These are phyloP conservation scores for Xylaria polymorpha DNA, from an alignment of 2,329 filamentous ascomycete species.

Conservation along the genomic window DNA sequence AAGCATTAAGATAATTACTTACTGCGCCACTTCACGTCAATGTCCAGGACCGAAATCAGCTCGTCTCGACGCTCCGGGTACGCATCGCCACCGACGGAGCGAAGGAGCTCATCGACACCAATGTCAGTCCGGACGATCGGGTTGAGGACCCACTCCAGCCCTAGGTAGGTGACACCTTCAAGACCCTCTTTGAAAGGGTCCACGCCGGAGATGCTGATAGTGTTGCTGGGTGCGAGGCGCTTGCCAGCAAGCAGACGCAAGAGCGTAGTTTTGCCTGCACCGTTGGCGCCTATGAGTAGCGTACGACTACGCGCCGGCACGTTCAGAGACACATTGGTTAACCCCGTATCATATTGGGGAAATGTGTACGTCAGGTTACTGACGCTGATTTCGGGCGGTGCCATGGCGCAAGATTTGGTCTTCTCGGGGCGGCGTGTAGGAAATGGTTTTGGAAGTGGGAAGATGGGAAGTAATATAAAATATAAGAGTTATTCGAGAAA, in stretches of 20 bases:
- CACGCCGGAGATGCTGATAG: constrained; percentile 81
- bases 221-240: constrained; percentile 82
- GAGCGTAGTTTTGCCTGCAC: constrained; percentile 96
- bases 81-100: constrained; percentile 85
- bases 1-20: neutral
- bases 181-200: constrained; percentile 93
- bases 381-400: constrained; percentile 69
- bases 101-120: constrained; percentile 85
- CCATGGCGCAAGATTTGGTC: constrained; percentile 29
- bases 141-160: constrained; percentile 97
- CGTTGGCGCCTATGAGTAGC: constrained; percentile 94
- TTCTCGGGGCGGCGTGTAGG: neutral
- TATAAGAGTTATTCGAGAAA: neutral
- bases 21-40: constrained; percentile 88
- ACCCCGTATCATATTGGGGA: constrained; percentile 83
- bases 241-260: constrained; percentile 95
- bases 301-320: constrained; percentile 88
- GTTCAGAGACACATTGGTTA: constrained; percentile 77
- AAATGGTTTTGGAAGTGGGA: neutral
- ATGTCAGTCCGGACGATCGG: constrained; percentile 96
- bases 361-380: constrained; percentile 87
- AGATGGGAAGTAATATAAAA: neutral
- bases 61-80: constrained; percentile 87
- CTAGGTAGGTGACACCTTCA: constrained; percentile 96
- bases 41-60: constrained; percentile 87